Conservation (phyloP, 257 asterid genomes). For the Gardenia jasminoides region DNA sequence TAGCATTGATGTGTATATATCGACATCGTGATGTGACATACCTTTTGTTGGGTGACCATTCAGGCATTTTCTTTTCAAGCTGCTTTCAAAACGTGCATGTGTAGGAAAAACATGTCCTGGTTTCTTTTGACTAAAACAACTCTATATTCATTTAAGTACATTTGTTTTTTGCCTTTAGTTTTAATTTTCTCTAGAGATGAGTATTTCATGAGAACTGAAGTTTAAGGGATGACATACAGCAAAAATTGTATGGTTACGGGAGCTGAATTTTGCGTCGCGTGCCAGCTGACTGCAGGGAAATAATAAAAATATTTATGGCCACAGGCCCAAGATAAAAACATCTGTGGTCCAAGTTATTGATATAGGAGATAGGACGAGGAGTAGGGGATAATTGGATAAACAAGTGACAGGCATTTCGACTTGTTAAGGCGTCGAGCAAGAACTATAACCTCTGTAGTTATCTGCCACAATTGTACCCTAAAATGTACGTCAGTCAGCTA, state of each 20-base stretch:
- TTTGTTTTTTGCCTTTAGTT: not conserved
- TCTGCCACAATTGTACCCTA: too few relatives aligned
- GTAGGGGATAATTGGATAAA: too few relatives aligned
- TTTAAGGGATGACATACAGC: not conserved
- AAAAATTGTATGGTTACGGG: not conserved
- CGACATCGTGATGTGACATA: not conserved
- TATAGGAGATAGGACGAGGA: too few relatives aligned
- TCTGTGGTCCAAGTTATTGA: not conserved
- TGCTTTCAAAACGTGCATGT: not conserved
- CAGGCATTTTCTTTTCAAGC: not conserved
- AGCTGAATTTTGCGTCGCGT: not conserved
- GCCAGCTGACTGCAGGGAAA: not conserved
- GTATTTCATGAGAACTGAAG: not conserved
- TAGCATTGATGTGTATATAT: constrained; percentile 2
- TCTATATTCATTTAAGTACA: not conserved
- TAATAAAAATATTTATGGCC: not conserved
- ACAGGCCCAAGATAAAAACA: too few relatives aligned
- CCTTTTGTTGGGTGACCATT: constrained; percentile 6
- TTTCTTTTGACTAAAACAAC: not conserved
- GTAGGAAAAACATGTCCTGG: not conserved
- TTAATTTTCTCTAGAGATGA: not conserved
- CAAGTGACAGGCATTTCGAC: too few relatives aligned
- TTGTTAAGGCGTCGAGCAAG: too few relatives aligned
- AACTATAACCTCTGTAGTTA: too few relatives aligned
- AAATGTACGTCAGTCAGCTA: not conserved